Percentiles rank a stretch among this genome's conserved stretches.
These are phyloP conservation scores for Austroboletus olivaceoglutinosus DNA, from an alignment of 1,284 basidiomycete species.

Conservation along the genomic window DNA sequence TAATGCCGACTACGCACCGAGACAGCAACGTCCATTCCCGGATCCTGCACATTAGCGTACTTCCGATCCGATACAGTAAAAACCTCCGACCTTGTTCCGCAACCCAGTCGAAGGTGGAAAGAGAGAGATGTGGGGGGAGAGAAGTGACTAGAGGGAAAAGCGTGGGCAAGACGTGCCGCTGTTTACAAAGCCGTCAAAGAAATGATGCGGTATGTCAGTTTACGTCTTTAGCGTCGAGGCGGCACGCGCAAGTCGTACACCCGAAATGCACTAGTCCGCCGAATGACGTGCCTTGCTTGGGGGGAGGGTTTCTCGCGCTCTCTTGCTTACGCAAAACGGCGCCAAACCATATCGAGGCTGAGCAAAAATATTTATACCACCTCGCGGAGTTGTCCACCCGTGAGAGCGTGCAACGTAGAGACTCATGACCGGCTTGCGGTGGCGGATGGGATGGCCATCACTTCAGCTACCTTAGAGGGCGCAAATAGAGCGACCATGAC, in stretches of 20 bases:
- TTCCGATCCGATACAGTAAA: background rate
- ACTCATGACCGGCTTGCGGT: conserved; percentile 9
- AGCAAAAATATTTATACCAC: conserved; percentile 3
- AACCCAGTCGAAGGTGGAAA: background rate
- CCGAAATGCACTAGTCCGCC: conserved; percentile 14
- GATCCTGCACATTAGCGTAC: conserved; percentile 7
- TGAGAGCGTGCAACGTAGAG: conserved; percentile 1
- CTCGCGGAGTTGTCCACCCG: conserved; percentile 4
- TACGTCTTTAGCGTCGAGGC: conserved; percentile 22
- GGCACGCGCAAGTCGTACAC: conserved; percentile 6
- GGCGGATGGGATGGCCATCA: conserved; percentile 5
- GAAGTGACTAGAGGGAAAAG: background rate
- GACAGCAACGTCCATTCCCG: conserved; percentile 2
- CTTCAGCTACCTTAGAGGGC: conserved; percentile 7
- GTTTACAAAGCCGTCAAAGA: conserved; percentile 5
- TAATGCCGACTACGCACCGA: conserved; percentile 16
- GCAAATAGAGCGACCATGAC: conserved; percentile 13
- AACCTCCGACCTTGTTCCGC: background rate
- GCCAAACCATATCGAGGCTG: conserved; percentile 13
- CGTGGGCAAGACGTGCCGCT: conserved; percentile 20
- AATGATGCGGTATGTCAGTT: conserved; percentile 27
- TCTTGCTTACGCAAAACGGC: conserved; percentile 10
- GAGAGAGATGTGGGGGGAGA: background rate
- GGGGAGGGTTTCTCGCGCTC: conserved; percentile 1
- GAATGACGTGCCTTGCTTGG: conserved; percentile 4